Evolutionary conservation across 345 rosid genomes (phyloP).

Genomic region (Kernera saxatilis): DNA sequence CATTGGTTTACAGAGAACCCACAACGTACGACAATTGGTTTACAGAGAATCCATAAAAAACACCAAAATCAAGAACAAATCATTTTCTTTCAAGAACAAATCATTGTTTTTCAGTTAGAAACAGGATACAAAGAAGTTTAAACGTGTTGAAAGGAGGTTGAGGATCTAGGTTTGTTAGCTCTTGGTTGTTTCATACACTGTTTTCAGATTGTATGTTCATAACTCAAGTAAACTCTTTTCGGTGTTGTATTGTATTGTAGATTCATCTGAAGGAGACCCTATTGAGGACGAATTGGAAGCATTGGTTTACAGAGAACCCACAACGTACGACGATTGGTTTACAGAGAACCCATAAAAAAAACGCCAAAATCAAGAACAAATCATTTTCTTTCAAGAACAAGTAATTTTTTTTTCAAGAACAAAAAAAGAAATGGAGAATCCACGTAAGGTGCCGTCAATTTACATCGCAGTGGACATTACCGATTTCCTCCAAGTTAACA

Average conservation of each 20-base stretch:
- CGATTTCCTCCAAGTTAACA: too few relatives aligned
- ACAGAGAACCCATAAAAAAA: too few relatives aligned
- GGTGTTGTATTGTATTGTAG: constrained; percentile 18
- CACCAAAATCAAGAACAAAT: too few relatives aligned
- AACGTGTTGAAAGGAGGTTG: constrained; percentile 23
- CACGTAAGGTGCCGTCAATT: too few relatives aligned
- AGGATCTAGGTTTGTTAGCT: constrained; percentile 34
- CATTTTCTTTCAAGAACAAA: too few relatives aligned
- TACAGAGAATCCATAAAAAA: too few relatives aligned
- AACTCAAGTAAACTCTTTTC: background rate
- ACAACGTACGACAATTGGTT: constrained; percentile 46
- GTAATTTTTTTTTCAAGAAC: too few relatives aligned
- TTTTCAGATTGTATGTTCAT: background rate
- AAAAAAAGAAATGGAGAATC: too few relatives aligned
- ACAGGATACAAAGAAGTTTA: constrained; percentile 28
- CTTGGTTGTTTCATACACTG: background rate
- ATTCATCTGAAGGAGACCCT: constrained; percentile 27
- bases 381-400: too few relatives aligned
- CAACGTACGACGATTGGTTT: constrained; percentile 46
- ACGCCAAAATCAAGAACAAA: too few relatives aligned
- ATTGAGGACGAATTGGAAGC: constrained; percentile 28
- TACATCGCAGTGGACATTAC: too few relatives aligned
- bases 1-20: constrained; percentile 37
- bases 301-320: constrained; percentile 37
- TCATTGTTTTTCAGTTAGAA: too few relatives aligned